Evolutionary conservation across 805 yeast species (phyloP).

Genomic region (Naumovozyma castellii): DNA sequence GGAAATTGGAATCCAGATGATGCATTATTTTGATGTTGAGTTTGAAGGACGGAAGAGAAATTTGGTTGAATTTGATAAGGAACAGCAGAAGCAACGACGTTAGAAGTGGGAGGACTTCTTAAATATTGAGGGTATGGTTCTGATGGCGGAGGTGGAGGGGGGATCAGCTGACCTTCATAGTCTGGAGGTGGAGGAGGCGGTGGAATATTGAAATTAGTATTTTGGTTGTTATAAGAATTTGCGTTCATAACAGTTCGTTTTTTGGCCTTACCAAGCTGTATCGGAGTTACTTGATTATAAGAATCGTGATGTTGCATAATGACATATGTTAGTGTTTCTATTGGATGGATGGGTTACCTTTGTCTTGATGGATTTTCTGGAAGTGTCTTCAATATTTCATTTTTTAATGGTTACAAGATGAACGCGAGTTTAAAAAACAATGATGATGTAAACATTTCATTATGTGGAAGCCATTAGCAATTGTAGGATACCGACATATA

Average conservation of each 20-base stretch:
- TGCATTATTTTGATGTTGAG: neutral
- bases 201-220: conserved; percentile 1
- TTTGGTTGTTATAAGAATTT: neutral
- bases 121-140: neutral
- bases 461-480: no score
- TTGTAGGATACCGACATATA: no score
- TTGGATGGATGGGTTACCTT: no score
- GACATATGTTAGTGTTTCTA: neutral
- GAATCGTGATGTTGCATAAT: no score
- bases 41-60: neutral
- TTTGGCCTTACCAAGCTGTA: conserved; percentile 14
- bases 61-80: neutral
- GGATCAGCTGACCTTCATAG: neutral
- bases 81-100: neutral
- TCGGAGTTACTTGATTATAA: conserved; percentile 23
- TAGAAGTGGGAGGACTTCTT: no score
- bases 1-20: no score
- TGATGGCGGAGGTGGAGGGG: neutral
- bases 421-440: no score
- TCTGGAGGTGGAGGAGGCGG: neutral
- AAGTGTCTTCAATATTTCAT: no score
- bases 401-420: no score
- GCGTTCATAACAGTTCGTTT: conserved; percentile 1
- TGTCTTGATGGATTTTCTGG: no score
- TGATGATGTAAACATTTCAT: no score